Evolutionary conservation across 192 early-diverging fungal genomes (phyloP), one percentile per base, ranked within the genome.

Genomic region (Diversispora eburnea): DNA sequence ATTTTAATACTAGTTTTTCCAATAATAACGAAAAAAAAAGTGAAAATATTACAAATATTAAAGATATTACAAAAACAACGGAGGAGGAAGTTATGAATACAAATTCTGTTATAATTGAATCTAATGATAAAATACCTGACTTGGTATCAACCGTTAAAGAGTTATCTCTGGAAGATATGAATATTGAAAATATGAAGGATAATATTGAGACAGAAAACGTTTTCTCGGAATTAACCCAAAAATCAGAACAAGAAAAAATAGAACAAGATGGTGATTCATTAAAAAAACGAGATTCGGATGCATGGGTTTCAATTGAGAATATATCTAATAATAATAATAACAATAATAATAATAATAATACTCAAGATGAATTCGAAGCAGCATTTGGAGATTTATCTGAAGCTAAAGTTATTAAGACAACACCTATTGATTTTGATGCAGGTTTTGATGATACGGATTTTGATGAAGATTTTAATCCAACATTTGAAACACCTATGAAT

Each of bases 401-500:
- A 62, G 71, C 71, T 3, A 59, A 59, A 61, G 59, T 73, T 22
- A 51, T 22, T 3, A 59, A 59, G n/a, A 45, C 67, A 17, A 20
- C 60, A 43, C 71, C 71, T 41, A 73, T 73, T 17, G 46, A 73
- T 4, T 73, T 73, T 55, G 71, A 73, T 48, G 45, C 71, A 4
- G 52, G 22, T 10, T 48, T 61, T 46, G 56, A 61, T 62, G 71
- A 73, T 20, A 25, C n/a, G 9, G 59, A 73, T 48, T 73, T 73
- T 51, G 58, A 73, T 3, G 60, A 61, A 8, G 59, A 73, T 22
- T 22, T 62, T 61, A 62, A 62, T 73, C 33, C 48, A 25, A 73
- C 71, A 3, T 73, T 73, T 52, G 71, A 62, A 25, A 25, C 54
- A 42, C 54, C 67, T 55, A 8, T 55, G 13, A 70, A 22, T 7